Evolutionary conservation across 2,329 filamentous ascomycete genomes (phyloP).

Genomic region (Ceratocystiopsis brevicomis): DNA sequence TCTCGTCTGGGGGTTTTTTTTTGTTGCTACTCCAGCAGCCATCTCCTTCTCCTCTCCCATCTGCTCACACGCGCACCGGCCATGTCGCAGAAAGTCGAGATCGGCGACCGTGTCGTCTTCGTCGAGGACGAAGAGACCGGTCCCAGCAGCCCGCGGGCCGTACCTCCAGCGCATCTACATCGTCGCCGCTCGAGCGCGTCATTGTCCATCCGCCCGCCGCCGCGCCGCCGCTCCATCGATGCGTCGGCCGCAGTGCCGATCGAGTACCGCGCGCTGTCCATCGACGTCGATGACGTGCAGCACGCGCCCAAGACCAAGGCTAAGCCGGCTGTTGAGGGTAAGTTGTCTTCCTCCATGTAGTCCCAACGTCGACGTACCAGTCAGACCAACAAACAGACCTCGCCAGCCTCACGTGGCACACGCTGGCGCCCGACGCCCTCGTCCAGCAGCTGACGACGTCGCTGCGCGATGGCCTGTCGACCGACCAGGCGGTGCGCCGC

Average conservation of each 20-base stretch:
- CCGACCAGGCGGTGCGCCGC: conserved; percentile 34
- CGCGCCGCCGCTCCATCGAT: conserved; percentile 18
- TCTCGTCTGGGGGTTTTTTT: too few relatives aligned
- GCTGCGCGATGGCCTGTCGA: conserved; percentile 36
- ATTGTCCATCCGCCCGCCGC: conserved; percentile 6
- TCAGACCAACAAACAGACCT: conserved; percentile 25
- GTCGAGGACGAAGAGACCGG: too few relatives aligned
- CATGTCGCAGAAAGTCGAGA: too few relatives aligned
- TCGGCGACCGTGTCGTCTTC: too few relatives aligned
- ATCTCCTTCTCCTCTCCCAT: too few relatives aligned
- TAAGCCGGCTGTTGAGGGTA: conserved; percentile 4
- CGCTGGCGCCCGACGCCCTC: conserved; percentile 36
- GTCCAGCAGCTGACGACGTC: conserved; percentile 39
- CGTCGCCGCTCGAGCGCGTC: conserved; percentile 6
- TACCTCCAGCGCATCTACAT: neutral
- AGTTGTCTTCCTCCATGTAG: neutral
- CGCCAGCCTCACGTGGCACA: conserved; percentile 50
- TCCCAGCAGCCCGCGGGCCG: too few relatives aligned
- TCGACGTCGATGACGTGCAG: conserved; percentile 32
- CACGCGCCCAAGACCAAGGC: conserved; percentile 26
- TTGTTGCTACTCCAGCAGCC: too few relatives aligned
- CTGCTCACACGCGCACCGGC: too few relatives aligned
- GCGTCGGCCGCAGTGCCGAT: conserved; percentile 27
- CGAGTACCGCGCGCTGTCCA: conserved; percentile 35
- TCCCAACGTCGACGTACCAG: too few relatives aligned